Evolutionary conservation across 192 early-diverging fungal species (phyloP).

Genomic region (Phycomyces blakesleeanus): DNA sequence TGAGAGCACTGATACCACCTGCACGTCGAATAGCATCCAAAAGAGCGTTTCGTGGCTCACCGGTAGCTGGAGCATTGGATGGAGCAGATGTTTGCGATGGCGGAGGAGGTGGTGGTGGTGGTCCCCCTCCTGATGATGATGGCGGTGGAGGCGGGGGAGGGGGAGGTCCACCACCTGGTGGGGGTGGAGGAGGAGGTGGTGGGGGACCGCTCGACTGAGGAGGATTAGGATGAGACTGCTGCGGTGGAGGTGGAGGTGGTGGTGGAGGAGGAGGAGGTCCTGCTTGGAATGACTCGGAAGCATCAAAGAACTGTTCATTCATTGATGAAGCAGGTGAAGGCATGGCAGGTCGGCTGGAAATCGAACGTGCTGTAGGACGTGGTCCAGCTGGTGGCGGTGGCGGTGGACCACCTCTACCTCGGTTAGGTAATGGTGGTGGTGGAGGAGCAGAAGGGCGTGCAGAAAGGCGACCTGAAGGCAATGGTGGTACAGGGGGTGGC

Average conservation of each 20-base stretch:
- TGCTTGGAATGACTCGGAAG: background rate
- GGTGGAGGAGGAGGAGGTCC: constrained; percentile 22
- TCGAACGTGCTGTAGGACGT: constrained; percentile 1
- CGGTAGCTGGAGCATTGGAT: background rate
- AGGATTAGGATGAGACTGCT: constrained; percentile 19
- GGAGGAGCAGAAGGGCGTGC: constrained; percentile 16
- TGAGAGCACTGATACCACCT: constrained; percentile 41
- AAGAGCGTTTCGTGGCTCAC: constrained; percentile 33
- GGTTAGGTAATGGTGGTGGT: constrained; percentile 24
- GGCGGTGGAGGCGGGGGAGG: constrained; percentile 27
- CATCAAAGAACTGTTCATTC: background rate
- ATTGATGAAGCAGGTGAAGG: constrained; percentile 13
- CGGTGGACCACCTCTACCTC: constrained; percentile 35
- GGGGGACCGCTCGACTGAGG: constrained; percentile 15
- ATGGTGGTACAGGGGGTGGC: constrained; percentile 20
- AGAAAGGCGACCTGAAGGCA: constrained; percentile 25
- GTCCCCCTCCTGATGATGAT: background rate
- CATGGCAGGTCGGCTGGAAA: background rate
- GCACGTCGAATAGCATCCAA: constrained; percentile 46
- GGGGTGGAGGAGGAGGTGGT: constrained; percentile 36
- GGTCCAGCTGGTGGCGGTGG: constrained; percentile 36
- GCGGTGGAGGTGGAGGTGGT: constrained; percentile 19
- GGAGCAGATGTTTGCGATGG: constrained; percentile 6
- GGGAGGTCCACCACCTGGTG: constrained; percentile 22
- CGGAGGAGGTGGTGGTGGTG: constrained; percentile 11